Percentiles rank a stretch among this genome's conserved stretches.
Evolutionary conservation across 1,139 yeast genomes (phyloP).

Genomic region (Geotrichum siamense): DNA sequence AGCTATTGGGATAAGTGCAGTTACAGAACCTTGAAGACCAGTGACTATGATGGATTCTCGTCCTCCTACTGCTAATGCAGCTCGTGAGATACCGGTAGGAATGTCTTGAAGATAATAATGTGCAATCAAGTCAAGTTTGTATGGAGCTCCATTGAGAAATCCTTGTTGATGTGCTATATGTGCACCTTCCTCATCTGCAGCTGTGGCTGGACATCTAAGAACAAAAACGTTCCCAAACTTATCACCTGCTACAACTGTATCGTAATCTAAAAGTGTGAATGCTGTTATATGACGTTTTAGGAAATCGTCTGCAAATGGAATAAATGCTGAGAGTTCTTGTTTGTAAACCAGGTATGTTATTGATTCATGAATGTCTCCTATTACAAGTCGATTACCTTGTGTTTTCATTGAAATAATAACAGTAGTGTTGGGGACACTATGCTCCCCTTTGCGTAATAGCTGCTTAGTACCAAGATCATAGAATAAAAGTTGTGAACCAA

Average conservation of each 20-base stretch:
- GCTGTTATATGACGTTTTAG: slow-evolving; percentile 61
- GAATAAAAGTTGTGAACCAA: slow-evolving; percentile 47
- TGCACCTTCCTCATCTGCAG: slow-evolving; percentile 47
- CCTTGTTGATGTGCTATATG: slow-evolving; percentile 30
- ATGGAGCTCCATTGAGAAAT: slow-evolving; percentile 47
- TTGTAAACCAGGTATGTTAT: slow-evolving; percentile 53
- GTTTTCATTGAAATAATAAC: slow-evolving; percentile 48
- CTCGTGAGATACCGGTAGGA: slow-evolving; percentile 52
- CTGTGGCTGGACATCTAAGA: slow-evolving; percentile 49
- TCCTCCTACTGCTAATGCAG: slow-evolving; percentile 52
- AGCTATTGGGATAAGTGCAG: slow-evolving; percentile 60
- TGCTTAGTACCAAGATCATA: slow-evolving; percentile 78
- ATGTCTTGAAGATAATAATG: slow-evolving; percentile 68
- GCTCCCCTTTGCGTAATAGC: slow-evolving; percentile 54
- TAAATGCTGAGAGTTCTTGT: slow-evolving; percentile 43
- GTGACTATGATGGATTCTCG: slow-evolving; percentile 60
- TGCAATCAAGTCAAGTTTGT: slow-evolving; percentile 47
- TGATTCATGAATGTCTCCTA: slow-evolving; percentile 65
- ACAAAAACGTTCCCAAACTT: slow-evolving; percentile 76
- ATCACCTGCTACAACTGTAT: slow-evolving; percentile 82
- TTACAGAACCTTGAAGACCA: slow-evolving; percentile 78
- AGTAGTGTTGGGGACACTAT: slow-evolving; percentile 20
- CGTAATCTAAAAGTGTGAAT: slow-evolving; percentile 55
- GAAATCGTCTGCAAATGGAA: slow-evolving; percentile 64
- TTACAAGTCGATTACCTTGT: slow-evolving; percentile 53